A percentile compares a stretch with the other conserved stretches of the same genome.
Conservation (phyloP, 2,329 filamentous ascomycete genomes). For the Scedosporium boydii region DNA sequence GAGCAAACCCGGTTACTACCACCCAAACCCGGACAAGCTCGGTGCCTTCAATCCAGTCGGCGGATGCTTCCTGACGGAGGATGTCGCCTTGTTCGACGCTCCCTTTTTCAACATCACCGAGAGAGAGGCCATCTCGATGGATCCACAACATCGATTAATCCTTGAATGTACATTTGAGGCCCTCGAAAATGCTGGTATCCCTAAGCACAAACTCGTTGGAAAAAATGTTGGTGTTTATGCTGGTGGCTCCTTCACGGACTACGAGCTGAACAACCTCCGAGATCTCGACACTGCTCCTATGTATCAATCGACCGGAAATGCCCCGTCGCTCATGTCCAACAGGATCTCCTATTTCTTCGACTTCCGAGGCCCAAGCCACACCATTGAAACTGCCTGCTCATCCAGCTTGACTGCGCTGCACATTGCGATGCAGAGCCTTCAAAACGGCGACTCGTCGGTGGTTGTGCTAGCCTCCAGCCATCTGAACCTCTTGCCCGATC, state of each 20-base stretch:
- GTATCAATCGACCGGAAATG: constrained; percentile 37
- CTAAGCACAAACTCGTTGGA: constrained; percentile 14
- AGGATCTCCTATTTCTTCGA: constrained; percentile 37
- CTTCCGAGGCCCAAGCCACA: constrained; percentile 23
- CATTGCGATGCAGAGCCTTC: constrained; percentile 20
- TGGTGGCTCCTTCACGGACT: constrained; percentile 16
- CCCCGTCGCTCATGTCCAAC: constrained; percentile 44
- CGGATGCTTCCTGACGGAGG: constrained; percentile 18
- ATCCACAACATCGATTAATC: constrained; percentile 18
- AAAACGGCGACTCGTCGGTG: constrained; percentile 16
- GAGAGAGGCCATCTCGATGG: constrained; percentile 15
- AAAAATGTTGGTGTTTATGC: constrained; percentile 20
- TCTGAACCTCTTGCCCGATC: constrained; percentile 14
- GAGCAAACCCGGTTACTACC: constrained; percentile 28
- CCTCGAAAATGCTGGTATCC: constrained; percentile 22
- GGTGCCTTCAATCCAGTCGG: constrained; percentile 8
- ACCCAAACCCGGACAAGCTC: constrained; percentile 15
- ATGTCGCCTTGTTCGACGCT: constrained; percentile 16
- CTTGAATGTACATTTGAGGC: constrained; percentile 18
- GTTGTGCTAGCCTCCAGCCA: constrained; percentile 13
- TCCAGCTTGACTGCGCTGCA: constrained; percentile 23
- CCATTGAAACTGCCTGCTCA: constrained; percentile 27
- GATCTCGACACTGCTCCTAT: constrained; percentile 22
- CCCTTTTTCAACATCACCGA: constrained; percentile 15
- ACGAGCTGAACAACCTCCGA: constrained; percentile 12